Percentiles rank a stretch among this genome's conserved stretches.
phyloP scores from a whole-genome alignment of 164 flowering plant species.

The Platanus orientalis region DNA sequence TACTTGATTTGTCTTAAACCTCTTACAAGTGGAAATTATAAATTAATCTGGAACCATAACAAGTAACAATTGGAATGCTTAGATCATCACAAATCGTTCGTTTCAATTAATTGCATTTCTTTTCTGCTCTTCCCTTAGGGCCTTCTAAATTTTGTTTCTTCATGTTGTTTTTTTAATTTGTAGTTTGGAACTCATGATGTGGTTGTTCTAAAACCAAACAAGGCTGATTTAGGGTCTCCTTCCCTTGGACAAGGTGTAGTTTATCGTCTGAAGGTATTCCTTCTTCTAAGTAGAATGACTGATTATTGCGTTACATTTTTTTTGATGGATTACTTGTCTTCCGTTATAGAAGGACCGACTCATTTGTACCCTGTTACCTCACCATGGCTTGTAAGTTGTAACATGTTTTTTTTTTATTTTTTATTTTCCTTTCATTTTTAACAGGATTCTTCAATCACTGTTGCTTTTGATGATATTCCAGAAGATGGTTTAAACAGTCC shows the following conservation, averaged over 20 bases:
- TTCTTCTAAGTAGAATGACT: not conserved
- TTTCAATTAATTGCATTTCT: too few relatives aligned
- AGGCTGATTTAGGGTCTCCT: constrained; percentile 82
- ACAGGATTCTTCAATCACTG: constrained; percentile 89
- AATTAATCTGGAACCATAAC: too few relatives aligned
- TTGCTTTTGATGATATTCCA: constrained; percentile 95
- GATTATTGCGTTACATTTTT: not conserved
- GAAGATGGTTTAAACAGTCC: constrained; percentile 91
- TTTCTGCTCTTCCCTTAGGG: constrained; percentile 1
- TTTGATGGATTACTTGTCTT: not conserved
- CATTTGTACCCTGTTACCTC: not conserved
- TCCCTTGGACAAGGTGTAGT: constrained; percentile 97
- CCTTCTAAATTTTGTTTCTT: not conserved
- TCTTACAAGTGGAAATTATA: too few relatives aligned
- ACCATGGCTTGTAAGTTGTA: too few relatives aligned
- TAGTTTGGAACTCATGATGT: constrained; percentile 98
- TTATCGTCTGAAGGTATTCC: constrained; percentile 82
- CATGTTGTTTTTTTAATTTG: constrained; percentile 19
- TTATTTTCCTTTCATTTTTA: constrained; percentile 11
- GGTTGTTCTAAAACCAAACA: constrained; percentile 83
- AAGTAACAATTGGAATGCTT: too few relatives aligned
- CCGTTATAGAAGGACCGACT: too few relatives aligned
- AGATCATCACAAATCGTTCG: too few relatives aligned
- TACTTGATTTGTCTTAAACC: too few relatives aligned
- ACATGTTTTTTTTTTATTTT: too few relatives aligned